Evolutionary conservation across 257 asterid species (phyloP).

Genomic region (Rehmannia glutinosa): DNA sequence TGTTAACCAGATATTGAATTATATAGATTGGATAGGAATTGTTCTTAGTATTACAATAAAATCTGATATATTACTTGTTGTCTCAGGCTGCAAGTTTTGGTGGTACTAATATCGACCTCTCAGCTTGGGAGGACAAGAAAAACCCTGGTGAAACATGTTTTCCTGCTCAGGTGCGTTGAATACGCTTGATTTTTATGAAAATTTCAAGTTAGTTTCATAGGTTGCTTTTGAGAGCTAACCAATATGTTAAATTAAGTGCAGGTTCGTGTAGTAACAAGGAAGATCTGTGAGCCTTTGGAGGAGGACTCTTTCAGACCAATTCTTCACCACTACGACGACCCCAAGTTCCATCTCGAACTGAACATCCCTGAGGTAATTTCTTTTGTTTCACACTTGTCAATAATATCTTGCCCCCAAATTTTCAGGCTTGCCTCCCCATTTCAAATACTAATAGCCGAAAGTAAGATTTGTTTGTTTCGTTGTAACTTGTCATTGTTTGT

Average conservation of each 20-base stretch:
- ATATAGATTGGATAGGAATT: too few species aligned
- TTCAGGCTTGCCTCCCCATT: too few species aligned
- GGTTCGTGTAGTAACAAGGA: slow-evolving; percentile 79
- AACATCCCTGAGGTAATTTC: slow-evolving; percentile 76
- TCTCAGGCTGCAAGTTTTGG: slow-evolving; percentile 96
- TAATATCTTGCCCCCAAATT: neutral
- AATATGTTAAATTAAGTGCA: slow-evolving; percentile 12
- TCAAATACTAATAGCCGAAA: too few species aligned
- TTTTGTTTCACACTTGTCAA: neutral
- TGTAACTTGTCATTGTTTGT: too few species aligned
- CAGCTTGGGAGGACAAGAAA: slow-evolving; percentile 96
- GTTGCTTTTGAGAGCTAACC: neutral
- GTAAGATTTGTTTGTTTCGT: too few species aligned
- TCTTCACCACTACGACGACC: slow-evolving; percentile 94
- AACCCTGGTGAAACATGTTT: slow-evolving; percentile 81
- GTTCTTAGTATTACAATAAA: too few species aligned
- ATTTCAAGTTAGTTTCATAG: neutral
- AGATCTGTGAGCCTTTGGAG: slow-evolving; percentile 78
- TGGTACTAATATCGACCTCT: slow-evolving; percentile 82
- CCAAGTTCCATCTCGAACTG: slow-evolving; percentile 89
- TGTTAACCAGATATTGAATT: too few species aligned
- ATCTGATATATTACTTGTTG: neutral
- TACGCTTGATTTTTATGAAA: neutral
- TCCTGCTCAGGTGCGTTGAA: slow-evolving; percentile 64
- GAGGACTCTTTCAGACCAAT: slow-evolving; percentile 95